These are phyloP conservation scores for Neurospora sp. DNA, from an alignment of 495 filamentous ascomycete species.

Conservation along the genomic window DNA sequence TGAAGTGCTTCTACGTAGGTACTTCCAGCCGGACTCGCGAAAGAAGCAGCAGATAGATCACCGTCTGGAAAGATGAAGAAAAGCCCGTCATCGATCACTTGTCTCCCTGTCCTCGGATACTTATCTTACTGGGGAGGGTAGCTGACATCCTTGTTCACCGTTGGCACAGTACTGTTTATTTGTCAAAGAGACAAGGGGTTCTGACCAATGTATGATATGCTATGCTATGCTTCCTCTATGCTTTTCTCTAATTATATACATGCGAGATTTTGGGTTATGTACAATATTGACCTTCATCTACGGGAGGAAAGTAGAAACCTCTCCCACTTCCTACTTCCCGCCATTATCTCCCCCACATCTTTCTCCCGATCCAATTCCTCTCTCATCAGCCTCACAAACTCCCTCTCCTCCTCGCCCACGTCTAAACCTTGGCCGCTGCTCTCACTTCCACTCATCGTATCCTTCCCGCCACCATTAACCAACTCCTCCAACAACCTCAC, in stretches of 20 bases:
- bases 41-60: neutral
- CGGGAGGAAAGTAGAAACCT: too few relatives aligned
- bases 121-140: neutral
- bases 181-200: neutral
- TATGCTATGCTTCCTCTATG: neutral
- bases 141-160: neutral
- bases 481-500: constrained; percentile 11
- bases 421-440: too few relatives aligned
- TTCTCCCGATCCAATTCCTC: neutral
- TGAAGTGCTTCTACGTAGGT: neutral
- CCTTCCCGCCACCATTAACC: neutral
- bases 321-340: neutral
- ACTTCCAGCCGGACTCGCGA: neutral
- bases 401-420: constrained; percentile 7
- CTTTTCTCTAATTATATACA: neutral
- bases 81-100: neutral
- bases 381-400: constrained; percentile 6
- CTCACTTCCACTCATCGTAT: neutral
- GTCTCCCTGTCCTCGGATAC: neutral
- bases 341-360: neutral
- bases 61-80: neutral
- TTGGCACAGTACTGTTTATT: neutral
- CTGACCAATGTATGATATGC: neutral
- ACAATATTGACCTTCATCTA: too few relatives aligned
- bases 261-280: neutral